Evolutionary conservation across 179 eudicot genomes (phyloP), one percentile per base, ranked within the genome.

Genomic region (Heliamphora pulchella): DNA sequence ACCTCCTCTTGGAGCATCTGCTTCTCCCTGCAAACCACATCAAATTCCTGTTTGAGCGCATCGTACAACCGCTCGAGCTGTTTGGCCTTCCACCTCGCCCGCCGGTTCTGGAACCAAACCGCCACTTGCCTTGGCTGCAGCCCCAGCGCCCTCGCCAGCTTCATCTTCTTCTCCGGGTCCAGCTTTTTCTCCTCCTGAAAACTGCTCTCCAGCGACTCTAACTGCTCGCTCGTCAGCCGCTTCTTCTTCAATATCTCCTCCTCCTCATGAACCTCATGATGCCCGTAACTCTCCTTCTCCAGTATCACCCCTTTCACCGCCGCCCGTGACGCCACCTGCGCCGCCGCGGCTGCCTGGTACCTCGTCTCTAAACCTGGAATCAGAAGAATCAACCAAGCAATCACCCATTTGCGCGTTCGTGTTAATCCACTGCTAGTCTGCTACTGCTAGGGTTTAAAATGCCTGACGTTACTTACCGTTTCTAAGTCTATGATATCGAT

Each of bases 31-130:
- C 86, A 82, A 57, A 93, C 90, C 78, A 69, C 80, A 15, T 92
- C 93, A 74, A 79, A 89, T 54, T 93, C 89, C 5, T 81, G 90
- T 81, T 90, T 93, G 74, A 93, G 98, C 17, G 86, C 74, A 74
- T 88, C 92, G 75, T 90, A 93, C 78, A 92, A 79, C 63, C 86
- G 85, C 89, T 92, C 91, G 58, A 94, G 92, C 84, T 94, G 94
- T 92, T 92, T 94, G 57, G 90, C 85, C 88, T 89, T 94, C 98
- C 98, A 94, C 78, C 97, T 73, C 9, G 97, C 97, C 48, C 98
- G 80, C 67, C 98, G 82, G 78, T 94, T 92, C 53, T 93, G 98
- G 87, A 93, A 93, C 97, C 97, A 93, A 2, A 93, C 90, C 0
- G 97, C 96, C n/a, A 89, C 87, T 66, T 89, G 90, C 0, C 92